Conservation (phyloP, 2,329 filamentous ascomycete species). For the Ambrosiella cleistominuta region DNA sequence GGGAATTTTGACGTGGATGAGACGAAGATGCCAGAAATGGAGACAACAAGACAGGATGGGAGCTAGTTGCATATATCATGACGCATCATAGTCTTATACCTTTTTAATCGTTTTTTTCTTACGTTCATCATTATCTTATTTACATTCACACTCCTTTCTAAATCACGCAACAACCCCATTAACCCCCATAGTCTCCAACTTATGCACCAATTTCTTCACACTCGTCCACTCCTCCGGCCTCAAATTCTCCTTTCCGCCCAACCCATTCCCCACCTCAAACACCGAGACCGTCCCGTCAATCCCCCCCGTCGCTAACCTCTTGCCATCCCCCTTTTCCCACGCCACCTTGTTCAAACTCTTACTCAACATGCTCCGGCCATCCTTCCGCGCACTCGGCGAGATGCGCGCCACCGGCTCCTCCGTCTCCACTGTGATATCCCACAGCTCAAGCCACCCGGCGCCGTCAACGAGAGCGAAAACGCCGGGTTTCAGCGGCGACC, state of each 20-base stretch:
- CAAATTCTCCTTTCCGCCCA: conserved; percentile 70
- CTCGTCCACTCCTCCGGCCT: conserved; percentile 82
- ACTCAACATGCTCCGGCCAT: conserved; percentile 51
- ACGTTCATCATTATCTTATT: conserved; percentile 7
- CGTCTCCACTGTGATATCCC: conserved; percentile 83
- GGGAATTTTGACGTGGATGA: background rate
- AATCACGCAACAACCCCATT: conserved; percentile 25
- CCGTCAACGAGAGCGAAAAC: conserved; percentile 93
- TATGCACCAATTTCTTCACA: conserved; percentile 74
- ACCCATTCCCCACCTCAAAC: conserved; percentile 71
- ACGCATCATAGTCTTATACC: background rate
- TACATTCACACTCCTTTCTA: background rate
- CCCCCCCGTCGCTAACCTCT: conserved; percentile 72
- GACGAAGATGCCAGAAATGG: background rate
- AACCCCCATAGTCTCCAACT: conserved; percentile 46
- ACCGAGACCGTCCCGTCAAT: conserved; percentile 81
- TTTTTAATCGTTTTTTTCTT: conserved; percentile 1
- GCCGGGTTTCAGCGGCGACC: conserved; percentile 86
- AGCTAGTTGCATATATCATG: background rate
- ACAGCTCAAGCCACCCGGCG: conserved; percentile 78
- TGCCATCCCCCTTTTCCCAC: conserved; percentile 84
- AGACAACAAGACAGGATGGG: background rate
- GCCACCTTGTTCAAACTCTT: conserved; percentile 86
- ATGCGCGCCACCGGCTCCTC: conserved; percentile 80
- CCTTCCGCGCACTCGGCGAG: conserved; percentile 48